Evolutionary conservation across 345 rosid genomes (phyloP).

Genomic region (Brassica juncea): DNA sequence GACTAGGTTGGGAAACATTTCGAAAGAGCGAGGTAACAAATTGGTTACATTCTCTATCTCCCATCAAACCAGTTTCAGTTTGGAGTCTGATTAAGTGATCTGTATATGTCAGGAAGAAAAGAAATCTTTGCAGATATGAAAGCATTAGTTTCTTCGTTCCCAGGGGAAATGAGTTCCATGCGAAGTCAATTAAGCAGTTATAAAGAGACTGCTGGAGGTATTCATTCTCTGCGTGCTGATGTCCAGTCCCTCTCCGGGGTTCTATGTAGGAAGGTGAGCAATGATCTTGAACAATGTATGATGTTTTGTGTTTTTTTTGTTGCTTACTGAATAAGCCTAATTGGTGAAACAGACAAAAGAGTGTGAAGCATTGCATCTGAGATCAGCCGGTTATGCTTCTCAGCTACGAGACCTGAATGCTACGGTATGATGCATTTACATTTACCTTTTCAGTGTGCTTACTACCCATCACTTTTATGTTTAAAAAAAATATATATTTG

Average conservation of each 20-base stretch:
- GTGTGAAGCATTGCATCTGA: conserved; percentile 58
- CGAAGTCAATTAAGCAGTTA: conserved; percentile 68
- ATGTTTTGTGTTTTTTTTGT: conserved; percentile 13
- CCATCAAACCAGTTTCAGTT: conserved; percentile 8
- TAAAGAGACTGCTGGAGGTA: conserved; percentile 75
- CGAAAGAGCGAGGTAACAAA: conserved; percentile 71
- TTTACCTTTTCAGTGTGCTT: conserved; percentile 2
- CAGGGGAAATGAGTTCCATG: conserved; percentile 86
- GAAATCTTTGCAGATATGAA: conserved; percentile 82
- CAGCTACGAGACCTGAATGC: conserved; percentile 65
- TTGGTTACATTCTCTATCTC: conserved; percentile 6
- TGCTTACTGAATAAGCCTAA: conserved; percentile 22
- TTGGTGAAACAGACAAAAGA: conserved; percentile 62
- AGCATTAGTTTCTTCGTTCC: conserved; percentile 81
- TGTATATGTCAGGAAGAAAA: conserved; percentile 71
- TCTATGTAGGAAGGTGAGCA: conserved; percentile 76
- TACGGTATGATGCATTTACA: conserved; percentile 57
- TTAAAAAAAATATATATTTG: neutral
- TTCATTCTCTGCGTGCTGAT: conserved; percentile 82
- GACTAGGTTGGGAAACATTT: conserved; percentile 63
- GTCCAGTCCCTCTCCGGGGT: conserved; percentile 67
- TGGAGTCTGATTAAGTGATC: conserved; percentile 39
- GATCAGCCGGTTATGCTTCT: conserved; percentile 59
- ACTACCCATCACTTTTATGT: conserved; percentile 13
- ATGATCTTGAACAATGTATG: conserved; percentile 10